A percentile compares a stretch with the other conserved stretches of the same genome.
These are phyloP conservation scores for Coemansia sp. DNA, from an alignment of 192 early-diverging fungal genomes.

Conservation along the genomic window DNA sequence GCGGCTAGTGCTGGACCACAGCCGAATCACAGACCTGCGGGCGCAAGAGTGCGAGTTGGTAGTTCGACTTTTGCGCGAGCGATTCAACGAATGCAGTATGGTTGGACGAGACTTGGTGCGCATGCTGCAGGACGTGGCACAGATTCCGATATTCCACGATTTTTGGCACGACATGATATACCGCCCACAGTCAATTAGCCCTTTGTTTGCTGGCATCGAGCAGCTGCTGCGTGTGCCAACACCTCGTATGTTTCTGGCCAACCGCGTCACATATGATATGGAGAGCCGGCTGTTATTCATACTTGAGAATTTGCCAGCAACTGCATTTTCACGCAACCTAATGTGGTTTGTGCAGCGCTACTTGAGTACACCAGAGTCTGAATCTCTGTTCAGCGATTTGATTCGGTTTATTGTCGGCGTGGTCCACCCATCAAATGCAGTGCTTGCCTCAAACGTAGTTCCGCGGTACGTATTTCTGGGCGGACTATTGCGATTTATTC, in stretches of 20 bases:
- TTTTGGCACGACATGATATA: conserved; percentile 61
- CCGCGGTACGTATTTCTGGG: conserved; percentile 70
- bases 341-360: conserved; percentile 66
- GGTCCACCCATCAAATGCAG: conserved; percentile 69
- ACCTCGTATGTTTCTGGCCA: conserved; percentile 58
- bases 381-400: conserved; percentile 63
- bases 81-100: conserved; percentile 57
- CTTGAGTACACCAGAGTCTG: conserved; percentile 57
- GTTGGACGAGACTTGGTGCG: conserved; percentile 69
- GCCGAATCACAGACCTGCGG: conserved; percentile 39
- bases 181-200: conserved; percentile 54
- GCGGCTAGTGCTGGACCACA: conserved; percentile 59
- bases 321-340: conserved; percentile 57
- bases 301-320: conserved; percentile 56
- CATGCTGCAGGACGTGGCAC: conserved; percentile 60
- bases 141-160: conserved; percentile 53
- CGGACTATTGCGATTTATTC: conserved; percentile 56
- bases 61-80: conserved; percentile 55
- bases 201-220: conserved; percentile 58
- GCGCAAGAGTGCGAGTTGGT: conserved; percentile 55
- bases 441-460: conserved; percentile 67
- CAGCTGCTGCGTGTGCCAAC: conserved; percentile 61
- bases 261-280: conserved; percentile 66
- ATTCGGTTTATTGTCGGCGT: conserved; percentile 71
- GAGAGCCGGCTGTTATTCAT: conserved; percentile 65